phyloP scores from a whole-genome alignment of 352 stramenopile genomes.

The Phytophthora multivora region DNA sequence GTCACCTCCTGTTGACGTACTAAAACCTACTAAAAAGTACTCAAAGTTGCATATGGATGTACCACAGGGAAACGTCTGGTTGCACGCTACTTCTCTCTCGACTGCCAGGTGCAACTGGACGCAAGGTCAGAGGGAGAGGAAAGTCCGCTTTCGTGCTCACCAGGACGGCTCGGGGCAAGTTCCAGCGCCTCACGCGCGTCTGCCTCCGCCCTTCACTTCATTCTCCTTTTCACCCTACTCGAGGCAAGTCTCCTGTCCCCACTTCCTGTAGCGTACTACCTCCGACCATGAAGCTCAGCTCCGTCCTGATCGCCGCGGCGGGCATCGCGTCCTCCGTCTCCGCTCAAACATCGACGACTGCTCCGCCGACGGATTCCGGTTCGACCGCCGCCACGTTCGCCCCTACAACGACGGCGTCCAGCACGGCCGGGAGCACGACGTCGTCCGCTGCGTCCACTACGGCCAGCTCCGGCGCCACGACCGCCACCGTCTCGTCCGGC shows the following conservation, averaged over 20 bases:
- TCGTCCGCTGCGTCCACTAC: neutral
- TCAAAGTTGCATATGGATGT: too few relatives aligned
- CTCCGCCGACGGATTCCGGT: neutral
- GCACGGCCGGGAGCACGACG: neutral
- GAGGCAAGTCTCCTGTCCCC: slow-evolving; percentile 34
- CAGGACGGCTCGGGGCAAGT: neutral
- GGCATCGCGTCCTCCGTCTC: slow-evolving; percentile 20
- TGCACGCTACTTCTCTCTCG: slow-evolving; percentile 8
- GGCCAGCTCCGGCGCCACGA: slow-evolving; percentile 9
- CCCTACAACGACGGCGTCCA: slow-evolving; percentile 4
- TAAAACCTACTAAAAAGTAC: neutral
- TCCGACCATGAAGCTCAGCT: slow-evolving; percentile 32
- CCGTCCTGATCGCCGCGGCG: slow-evolving; percentile 20
- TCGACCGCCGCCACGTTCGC: neutral
- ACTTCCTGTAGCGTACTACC: neutral
- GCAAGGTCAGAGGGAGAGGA: slow-evolving; percentile 26
- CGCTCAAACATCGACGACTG: neutral
- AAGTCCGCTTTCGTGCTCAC: slow-evolving; percentile 21
- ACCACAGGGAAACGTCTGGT: slow-evolving; percentile 25
- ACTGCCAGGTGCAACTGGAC: slow-evolving; percentile 16
- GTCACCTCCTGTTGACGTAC: slow-evolving; percentile 3
- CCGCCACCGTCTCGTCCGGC: slow-evolving; percentile 3
- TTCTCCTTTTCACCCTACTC: slow-evolving; percentile 39
- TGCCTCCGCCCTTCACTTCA: slow-evolving; percentile 6
- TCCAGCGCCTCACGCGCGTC: slow-evolving; percentile 1